These are phyloP conservation scores for Aspergillus taichungensis DNA, from an alignment of 495 filamentous ascomycete genomes.

Conservation along the genomic window DNA sequence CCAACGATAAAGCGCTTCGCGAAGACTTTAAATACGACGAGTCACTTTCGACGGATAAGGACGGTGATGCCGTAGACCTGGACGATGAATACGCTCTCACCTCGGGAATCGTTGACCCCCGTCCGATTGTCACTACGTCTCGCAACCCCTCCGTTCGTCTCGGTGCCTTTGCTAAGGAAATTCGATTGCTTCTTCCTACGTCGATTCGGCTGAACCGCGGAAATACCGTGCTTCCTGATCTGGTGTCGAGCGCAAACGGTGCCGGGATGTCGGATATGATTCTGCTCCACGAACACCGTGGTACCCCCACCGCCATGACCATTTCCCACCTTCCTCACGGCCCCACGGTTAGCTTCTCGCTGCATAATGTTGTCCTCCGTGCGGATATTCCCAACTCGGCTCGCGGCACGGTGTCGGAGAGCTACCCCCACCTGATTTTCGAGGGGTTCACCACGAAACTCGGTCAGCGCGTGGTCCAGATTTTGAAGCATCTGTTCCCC, in stretches of 20 bases:
- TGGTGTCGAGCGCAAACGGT: slow-evolving; percentile 70
- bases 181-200: slow-evolving; percentile 83
- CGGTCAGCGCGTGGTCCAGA: slow-evolving; percentile 78
- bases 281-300: slow-evolving; percentile 88
- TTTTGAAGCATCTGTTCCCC: slow-evolving; percentile 91
- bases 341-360: slow-evolving; percentile 79
- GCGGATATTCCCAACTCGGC: slow-evolving; percentile 85
- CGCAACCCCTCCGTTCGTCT: slow-evolving; percentile 79
- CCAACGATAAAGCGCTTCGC: slow-evolving; percentile 77
- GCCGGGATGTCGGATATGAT: slow-evolving; percentile 77
- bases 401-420: slow-evolving; percentile 85
- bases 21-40: slow-evolving; percentile 94
- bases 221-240: slow-evolving; percentile 75
- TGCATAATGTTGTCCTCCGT: slow-evolving; percentile 91
- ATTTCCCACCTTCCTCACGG: slow-evolving; percentile 89
- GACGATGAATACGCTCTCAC: slow-evolving; percentile 92
- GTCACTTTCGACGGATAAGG: slow-evolving; percentile 47
- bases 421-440: slow-evolving; percentile 91
- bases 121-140: slow-evolving; percentile 86
- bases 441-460: slow-evolving; percentile 82
- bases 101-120: slow-evolving; percentile 75
- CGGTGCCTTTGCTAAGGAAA: slow-evolving; percentile 88
- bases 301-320: slow-evolving; percentile 84
- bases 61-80: slow-evolving; percentile 50
- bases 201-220: slow-evolving; percentile 86